These are phyloP conservation scores for Dentipellis fragilis DNA, from an alignment of 768 basidiomycete genomes.

Conservation along the genomic window DNA sequence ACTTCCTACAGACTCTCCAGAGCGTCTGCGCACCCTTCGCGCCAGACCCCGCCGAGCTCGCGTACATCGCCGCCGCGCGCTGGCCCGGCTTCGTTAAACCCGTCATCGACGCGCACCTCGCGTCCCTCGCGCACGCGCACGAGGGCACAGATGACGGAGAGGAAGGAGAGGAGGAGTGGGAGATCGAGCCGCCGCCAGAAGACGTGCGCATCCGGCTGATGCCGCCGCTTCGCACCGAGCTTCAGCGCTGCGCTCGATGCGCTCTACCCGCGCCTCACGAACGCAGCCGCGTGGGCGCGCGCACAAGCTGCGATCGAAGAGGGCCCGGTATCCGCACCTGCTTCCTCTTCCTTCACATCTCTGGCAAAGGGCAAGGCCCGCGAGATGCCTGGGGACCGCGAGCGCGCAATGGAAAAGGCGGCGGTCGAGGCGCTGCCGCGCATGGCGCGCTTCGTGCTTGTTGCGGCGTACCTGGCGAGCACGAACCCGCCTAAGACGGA, in stretches of 20 bases:
- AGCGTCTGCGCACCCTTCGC: slow-evolving; percentile 56
- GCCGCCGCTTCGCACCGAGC: slow-evolving; percentile 51
- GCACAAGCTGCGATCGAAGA: slow-evolving; percentile 29
- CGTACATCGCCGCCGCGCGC: slow-evolving; percentile 65
- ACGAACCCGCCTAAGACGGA: slow-evolving; percentile 79
- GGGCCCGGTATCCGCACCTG: slow-evolving; percentile 24
- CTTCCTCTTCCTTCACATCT: slow-evolving; percentile 11
- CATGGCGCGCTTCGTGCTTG: slow-evolving; percentile 64
- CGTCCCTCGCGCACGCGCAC: neutral
- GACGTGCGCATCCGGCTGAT: slow-evolving; percentile 59
- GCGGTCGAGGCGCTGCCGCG: slow-evolving; percentile 38
- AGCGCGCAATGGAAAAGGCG: slow-evolving; percentile 6
- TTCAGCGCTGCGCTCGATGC: slow-evolving; percentile 52
- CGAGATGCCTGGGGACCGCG: neutral
- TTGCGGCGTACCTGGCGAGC: slow-evolving; percentile 75
- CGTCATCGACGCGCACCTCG: slow-evolving; percentile 33
- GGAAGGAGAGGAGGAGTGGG: neutral
- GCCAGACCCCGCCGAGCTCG: slow-evolving; percentile 57
- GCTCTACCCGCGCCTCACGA: slow-evolving; percentile 59
- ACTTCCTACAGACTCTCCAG: slow-evolving; percentile 50
- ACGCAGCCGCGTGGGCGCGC: slow-evolving; percentile 53
- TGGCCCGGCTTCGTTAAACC: slow-evolving; percentile 78
- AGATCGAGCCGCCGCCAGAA: slow-evolving; percentile 4
- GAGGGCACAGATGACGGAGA: too few species aligned
- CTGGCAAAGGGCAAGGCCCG: slow-evolving; percentile 11